Percentiles rank a stretch among this genome's conserved stretches.
Evolutionary conservation across 106 monocot species (phyloP).

Genomic region (Triglochin maritima): DNA sequence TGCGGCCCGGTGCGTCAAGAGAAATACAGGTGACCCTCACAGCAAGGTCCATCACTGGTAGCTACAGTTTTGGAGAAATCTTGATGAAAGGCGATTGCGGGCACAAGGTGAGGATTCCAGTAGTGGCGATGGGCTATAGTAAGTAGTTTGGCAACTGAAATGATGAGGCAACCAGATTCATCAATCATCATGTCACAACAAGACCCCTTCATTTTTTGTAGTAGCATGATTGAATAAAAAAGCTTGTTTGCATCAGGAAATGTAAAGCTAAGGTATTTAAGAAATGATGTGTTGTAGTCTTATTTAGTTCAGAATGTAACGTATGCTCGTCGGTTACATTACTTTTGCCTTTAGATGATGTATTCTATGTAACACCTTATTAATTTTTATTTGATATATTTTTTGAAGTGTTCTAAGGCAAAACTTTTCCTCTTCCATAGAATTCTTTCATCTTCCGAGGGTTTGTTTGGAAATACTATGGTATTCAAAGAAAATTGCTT

Average conservation of each 20-base stretch:
- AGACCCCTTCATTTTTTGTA: constrained; percentile 11
- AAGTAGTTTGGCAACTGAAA: constrained; percentile 7
- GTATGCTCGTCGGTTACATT: no score
- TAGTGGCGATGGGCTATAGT: constrained; percentile 66
- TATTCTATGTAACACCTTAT: no score
- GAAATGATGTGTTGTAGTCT: neutral
- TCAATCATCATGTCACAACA: neutral
- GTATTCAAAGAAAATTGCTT: no score
- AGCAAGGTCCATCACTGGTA: constrained; percentile 54
- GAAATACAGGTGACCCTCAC: constrained; percentile 57
- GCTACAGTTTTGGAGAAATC: constrained; percentile 86
- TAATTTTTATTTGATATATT: no score
- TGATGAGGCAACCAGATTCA: neutral
- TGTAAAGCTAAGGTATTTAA: constrained; percentile 7
- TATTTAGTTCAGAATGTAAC: no score
- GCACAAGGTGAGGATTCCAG: constrained; percentile 75
- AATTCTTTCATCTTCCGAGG: no score
- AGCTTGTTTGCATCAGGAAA: neutral
- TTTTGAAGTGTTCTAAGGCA: no score
- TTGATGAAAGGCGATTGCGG: constrained; percentile 74
- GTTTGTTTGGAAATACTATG: no score
- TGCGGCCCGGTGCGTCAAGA: constrained; percentile 53
- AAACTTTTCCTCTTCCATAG: no score
- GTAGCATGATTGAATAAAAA: constrained; percentile 6
- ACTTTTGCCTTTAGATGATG: no score